Percentiles rank a stretch among this genome's conserved stretches.
Conservation (phyloP, 306 rosid genomes). For the Lathyrus aphaca region DNA sequence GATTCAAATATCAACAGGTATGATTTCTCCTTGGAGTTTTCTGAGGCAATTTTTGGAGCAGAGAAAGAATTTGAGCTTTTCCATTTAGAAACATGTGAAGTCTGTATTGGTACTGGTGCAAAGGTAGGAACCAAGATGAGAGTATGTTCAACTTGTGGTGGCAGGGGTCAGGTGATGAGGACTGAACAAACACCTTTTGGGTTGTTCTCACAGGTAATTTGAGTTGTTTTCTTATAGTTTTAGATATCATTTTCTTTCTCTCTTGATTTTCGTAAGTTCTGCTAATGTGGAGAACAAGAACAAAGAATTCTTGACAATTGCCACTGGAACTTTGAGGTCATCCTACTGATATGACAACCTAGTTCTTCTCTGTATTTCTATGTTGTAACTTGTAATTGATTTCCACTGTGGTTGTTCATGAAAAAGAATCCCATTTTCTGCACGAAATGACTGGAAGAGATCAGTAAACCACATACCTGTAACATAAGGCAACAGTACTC, state of each 20-base stretch:
- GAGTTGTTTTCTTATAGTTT: conserved; percentile 30
- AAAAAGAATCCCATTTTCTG: background rate
- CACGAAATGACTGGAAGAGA: conserved; percentile 24
- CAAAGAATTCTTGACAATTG: conserved; percentile 6
- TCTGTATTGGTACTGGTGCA: conserved; percentile 84
- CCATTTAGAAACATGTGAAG: conserved; percentile 95
- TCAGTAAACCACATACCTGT: conserved; percentile 10
- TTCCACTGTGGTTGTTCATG: conserved; percentile 14
- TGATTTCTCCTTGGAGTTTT: conserved; percentile 80
- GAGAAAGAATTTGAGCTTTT: conserved; percentile 93
- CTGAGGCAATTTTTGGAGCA: conserved; percentile 90
- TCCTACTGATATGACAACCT: conserved; percentile 1
- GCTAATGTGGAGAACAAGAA: conserved; percentile 24
- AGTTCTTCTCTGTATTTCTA: conserved; percentile 27
- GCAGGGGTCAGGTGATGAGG: conserved; percentile 99
- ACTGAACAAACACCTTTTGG: conserved; percentile 99
- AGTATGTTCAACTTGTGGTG: conserved; percentile 96
- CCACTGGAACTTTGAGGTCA: conserved; percentile 12
- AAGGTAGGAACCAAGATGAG: conserved; percentile 85
- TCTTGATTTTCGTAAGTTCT: conserved; percentile 29
- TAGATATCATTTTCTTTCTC: conserved; percentile 6
- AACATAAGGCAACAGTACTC: conserved; percentile 5
- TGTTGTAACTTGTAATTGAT: conserved; percentile 26
- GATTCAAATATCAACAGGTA: conserved; percentile 66
- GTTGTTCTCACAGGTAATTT: conserved; percentile 89